Percentiles rank a stretch among this genome's conserved stretches.
Conservation (phyloP, 768 basidiomycete species). For the Termitomyces sp. region DNA sequence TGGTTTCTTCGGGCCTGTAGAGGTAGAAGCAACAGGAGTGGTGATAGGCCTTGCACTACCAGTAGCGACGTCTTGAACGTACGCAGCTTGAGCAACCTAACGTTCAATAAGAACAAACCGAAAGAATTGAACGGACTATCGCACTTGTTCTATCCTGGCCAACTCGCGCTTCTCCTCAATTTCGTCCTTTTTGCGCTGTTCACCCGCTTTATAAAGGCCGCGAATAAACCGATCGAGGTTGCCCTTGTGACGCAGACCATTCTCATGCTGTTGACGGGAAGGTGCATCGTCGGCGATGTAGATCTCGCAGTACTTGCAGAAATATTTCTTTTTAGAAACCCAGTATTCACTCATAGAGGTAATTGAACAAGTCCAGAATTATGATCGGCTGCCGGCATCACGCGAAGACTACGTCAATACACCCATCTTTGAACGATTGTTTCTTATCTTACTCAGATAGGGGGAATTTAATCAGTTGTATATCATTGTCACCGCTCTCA, state of each 20-base stretch:
- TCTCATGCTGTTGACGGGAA: constrained; percentile 88
- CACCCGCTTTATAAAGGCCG: constrained; percentile 88
- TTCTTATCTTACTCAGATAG: background rate
- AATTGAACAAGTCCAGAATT: background rate
- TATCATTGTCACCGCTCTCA: background rate
- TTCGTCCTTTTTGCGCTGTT: constrained; percentile 77
- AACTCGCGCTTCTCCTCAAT: constrained; percentile 90
- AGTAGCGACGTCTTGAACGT: constrained; percentile 69
- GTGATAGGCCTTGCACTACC: constrained; percentile 45
- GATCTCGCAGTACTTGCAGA: constrained; percentile 96
- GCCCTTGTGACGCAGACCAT: constrained; percentile 89
- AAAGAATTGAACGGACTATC: constrained; percentile 10
- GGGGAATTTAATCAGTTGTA: background rate
- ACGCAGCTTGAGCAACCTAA: constrained; percentile 78
- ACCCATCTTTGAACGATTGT: background rate
- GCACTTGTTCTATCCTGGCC: constrained; percentile 75
- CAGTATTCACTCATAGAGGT: constrained; percentile 81
- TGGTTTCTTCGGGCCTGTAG: constrained; percentile 33
- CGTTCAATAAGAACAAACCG: background rate
- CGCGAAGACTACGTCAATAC: background rate
- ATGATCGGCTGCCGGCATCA: background rate
- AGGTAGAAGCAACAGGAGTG: constrained; percentile 28
- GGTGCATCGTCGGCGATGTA: constrained; percentile 96
- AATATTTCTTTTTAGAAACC: constrained; percentile 90
- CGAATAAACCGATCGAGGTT: constrained; percentile 91